Conservation (phyloP, 2,329 filamentous ascomycete genomes). For the Colletotrichum abscissum region DNA sequence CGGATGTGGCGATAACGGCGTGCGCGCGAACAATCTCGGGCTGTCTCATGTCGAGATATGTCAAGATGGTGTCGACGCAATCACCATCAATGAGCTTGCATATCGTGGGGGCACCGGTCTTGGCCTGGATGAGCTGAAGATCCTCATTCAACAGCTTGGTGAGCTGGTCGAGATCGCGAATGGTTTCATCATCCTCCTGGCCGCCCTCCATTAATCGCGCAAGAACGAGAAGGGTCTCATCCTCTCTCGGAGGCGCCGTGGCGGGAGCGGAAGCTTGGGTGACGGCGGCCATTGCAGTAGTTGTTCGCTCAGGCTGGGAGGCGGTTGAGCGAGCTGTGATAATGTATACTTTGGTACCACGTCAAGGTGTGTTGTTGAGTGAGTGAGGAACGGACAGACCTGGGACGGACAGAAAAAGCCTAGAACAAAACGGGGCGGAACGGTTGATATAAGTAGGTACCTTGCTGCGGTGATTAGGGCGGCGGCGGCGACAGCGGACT, state of each 20-base stretch:
- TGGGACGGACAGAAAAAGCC: constrained; percentile 23
- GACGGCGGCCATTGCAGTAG: constrained; percentile 46
- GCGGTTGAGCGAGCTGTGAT: constrained; percentile 5
- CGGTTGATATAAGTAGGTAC: constrained; percentile 30
- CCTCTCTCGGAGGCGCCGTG: constrained; percentile 55
- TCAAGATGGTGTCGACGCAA: constrained; percentile 86
- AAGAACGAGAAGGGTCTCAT: constrained; percentile 81
- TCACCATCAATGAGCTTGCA: constrained; percentile 76
- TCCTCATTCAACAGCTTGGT: constrained; percentile 71
- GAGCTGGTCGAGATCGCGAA: constrained; percentile 66
- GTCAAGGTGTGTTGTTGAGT: constrained; percentile 9
- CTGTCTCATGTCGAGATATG: constrained; percentile 86
- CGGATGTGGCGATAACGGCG: constrained; percentile 83
- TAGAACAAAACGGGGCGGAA: constrained; percentile 26
- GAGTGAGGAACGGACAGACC: constrained; percentile 31
- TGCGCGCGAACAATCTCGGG: constrained; percentile 80
- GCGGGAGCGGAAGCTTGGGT: constrained; percentile 45
- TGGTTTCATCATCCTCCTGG: constrained; percentile 81
- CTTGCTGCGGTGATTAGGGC: constrained; percentile 22
- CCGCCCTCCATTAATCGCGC: constrained; percentile 92
- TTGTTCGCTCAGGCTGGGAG: constrained; percentile 2
- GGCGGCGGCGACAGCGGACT: constrained; percentile 24
- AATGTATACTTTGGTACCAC: constrained; percentile 24
- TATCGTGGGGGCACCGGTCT: constrained; percentile 58
- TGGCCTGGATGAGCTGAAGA: constrained; percentile 48